These are phyloP conservation scores for Dendrobium chrysotoxum DNA, from an alignment of 106 monocot species.

Conservation along the genomic window DNA sequence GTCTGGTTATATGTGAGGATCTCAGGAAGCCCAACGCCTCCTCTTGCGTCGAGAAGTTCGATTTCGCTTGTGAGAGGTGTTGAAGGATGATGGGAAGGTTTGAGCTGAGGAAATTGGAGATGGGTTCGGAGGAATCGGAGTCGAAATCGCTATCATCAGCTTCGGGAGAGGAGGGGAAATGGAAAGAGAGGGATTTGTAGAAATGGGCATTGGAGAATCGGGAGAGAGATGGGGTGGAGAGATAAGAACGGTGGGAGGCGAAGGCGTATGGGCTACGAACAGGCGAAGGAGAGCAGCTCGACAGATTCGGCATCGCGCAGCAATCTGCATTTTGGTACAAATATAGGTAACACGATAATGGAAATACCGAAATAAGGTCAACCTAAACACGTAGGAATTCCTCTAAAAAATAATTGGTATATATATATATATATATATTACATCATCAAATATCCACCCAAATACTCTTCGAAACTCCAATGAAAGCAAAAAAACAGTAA, in stretches of 20 bases:
- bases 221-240: background rate
- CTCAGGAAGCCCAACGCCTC: slow-evolving; percentile 34
- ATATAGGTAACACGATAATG: too few relatives aligned
- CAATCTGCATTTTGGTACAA: too few relatives aligned
- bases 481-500: too few relatives aligned
- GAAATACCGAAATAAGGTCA: too few relatives aligned
- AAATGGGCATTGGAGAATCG: background rate
- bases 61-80: slow-evolving; percentile 31
- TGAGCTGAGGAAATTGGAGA: background rate
- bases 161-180: background rate
- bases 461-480: too few relatives aligned
- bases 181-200: background rate
- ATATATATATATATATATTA: too few relatives aligned
- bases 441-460: too few relatives aligned
- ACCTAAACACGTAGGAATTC: too few relatives aligned
- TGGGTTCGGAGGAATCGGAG: slow-evolving; percentile 13
- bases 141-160: slow-evolving; percentile 33
- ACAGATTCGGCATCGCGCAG: background rate
- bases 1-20: slow-evolving; percentile 16
- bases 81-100: slow-evolving; percentile 30
- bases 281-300: background rate
- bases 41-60: slow-evolving; percentile 16
- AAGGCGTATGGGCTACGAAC: background rate
- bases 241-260: background rate
- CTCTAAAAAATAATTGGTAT: too few relatives aligned